A percentile compares a stretch with the other conserved stretches of the same genome.
Evolutionary conservation across 371 early-diverging fungal genomes (phyloP).

Genomic region (Ecytonucleospora hepatopenaei): DNA sequence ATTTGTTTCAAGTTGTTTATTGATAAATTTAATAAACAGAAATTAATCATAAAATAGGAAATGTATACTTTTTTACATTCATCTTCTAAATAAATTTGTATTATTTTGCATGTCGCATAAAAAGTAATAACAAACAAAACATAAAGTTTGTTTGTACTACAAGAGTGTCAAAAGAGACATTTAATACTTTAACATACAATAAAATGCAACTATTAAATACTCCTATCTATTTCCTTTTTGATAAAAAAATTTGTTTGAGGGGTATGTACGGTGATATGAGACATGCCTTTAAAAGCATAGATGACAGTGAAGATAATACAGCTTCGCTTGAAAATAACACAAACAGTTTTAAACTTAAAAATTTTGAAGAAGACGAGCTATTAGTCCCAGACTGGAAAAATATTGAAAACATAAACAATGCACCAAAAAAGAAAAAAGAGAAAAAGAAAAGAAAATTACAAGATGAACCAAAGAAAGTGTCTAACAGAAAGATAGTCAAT

Average conservation of each 20-base stretch:
- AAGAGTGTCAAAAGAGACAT: too few relatives aligned
- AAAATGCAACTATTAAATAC: too few relatives aligned
- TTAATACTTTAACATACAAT: too few relatives aligned
- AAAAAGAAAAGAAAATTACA: slow-evolving; percentile 46
- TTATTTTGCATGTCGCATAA: too few relatives aligned
- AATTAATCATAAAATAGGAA: too few relatives aligned
- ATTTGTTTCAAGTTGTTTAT: background rate
- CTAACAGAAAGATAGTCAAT: slow-evolving; percentile 55
- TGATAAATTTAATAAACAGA: background rate
- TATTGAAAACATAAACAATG: slow-evolving; percentile 16
- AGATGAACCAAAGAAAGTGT: slow-evolving; percentile 41
- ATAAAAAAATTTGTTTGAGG: background rate
- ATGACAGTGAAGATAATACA: slow-evolving; percentile 41
- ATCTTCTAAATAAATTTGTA: too few relatives aligned
- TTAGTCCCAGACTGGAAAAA: slow-evolving; percentile 22
- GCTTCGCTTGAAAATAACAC: slow-evolving; percentile 34
- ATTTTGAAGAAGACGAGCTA: slow-evolving; percentile 41
- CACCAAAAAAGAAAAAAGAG: slow-evolving; percentile 48
- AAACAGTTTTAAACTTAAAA: slow-evolving; percentile 38
- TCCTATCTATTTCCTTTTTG: background rate
- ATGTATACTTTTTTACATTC: too few relatives aligned
- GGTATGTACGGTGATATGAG: slow-evolving; percentile 8
- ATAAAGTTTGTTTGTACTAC: too few relatives aligned
- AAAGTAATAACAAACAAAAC: too few relatives aligned
- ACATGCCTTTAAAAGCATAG: slow-evolving; percentile 20